phyloP scores from a whole-genome alignment of 352 stramenopile species.

The Globisporangium nodosum region DNA sequence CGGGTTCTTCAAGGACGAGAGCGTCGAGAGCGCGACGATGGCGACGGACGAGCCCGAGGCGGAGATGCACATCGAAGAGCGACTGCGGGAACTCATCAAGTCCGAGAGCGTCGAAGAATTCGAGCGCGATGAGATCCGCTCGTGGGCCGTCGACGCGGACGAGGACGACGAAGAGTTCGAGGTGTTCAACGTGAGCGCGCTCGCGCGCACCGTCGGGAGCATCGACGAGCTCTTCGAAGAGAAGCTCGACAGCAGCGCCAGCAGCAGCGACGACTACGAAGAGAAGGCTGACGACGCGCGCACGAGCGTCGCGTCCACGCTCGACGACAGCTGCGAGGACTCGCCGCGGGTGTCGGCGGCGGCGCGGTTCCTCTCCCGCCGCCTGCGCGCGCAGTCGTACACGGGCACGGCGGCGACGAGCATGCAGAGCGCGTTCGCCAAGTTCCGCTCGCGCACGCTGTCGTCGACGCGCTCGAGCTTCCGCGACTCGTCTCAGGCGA shows the following conservation, averaged over 20 bases:
- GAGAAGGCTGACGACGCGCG: slow-evolving; percentile 3
- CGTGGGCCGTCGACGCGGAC: slow-evolving; percentile 1
- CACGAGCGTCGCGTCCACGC: slow-evolving; percentile 12
- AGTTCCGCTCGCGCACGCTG: slow-evolving; percentile 14
- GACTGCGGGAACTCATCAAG: slow-evolving; percentile 8
- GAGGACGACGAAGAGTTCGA: slow-evolving; percentile 19
- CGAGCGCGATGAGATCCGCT: not conserved
- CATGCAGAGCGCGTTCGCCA: slow-evolving; percentile 14
- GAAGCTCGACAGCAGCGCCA: slow-evolving; percentile 1
- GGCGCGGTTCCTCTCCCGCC: not conserved
- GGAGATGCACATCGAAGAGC: slow-evolving; percentile 7
- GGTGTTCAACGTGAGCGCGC: slow-evolving; percentile 4
- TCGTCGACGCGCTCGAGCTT: slow-evolving; percentile 8
- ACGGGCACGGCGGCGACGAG: slow-evolving; percentile 3
- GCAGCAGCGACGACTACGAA: slow-evolving; percentile 3
- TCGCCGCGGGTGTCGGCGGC: slow-evolving; percentile 4
- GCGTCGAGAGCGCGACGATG: not conserved
- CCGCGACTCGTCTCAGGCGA: slow-evolving; percentile 1
- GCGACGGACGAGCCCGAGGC: not conserved
- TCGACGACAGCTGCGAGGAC: slow-evolving; percentile 12
- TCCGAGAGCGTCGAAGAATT: not conserved
- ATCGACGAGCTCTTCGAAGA: slow-evolving; percentile 9
- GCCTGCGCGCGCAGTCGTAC: slow-evolving; percentile 11
- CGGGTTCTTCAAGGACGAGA: slow-evolving; percentile 5
- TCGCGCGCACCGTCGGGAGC: not conserved